Percentiles rank a stretch among this genome's conserved stretches.
Conservation (phyloP, 1,139 yeast genomes). For the Suhomyces bokatorum region DNA sequence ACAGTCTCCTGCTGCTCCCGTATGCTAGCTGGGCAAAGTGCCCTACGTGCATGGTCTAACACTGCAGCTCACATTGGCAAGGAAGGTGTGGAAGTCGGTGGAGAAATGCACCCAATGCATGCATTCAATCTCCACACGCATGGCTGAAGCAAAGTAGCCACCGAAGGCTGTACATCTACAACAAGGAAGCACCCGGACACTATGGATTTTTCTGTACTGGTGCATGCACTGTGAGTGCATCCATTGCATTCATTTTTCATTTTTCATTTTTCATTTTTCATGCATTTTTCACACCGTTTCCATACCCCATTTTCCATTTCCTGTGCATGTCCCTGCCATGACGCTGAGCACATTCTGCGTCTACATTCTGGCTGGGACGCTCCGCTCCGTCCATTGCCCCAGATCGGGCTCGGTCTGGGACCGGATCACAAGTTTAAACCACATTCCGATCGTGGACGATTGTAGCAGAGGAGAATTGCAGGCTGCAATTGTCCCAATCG, state of each 20-base stretch:
- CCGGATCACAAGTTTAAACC: constrained; percentile 1
- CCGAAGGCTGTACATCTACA: not conserved
- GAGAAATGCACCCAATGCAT: not conserved
- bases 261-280: no score
- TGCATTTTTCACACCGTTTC: not conserved
- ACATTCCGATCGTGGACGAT: constrained; percentile 2
- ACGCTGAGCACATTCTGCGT: not conserved
- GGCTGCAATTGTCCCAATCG: not conserved
- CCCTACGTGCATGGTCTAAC: not conserved
- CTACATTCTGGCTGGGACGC: not conserved
- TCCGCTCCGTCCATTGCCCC: not conserved
- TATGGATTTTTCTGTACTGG: no score
- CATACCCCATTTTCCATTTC: not conserved
- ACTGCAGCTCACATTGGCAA: not conserved
- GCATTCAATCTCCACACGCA: not conserved
- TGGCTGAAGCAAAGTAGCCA: not conserved
- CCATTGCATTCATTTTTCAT: no score
- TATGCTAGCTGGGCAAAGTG: not conserved
- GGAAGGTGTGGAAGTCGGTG: not conserved
- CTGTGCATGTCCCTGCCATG: not conserved
- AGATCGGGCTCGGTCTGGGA: not conserved
- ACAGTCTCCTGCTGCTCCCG: no score
- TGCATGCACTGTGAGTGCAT: no score
- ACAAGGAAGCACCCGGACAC: no score
- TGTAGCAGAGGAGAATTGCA: constrained; percentile 3